Conservation (phyloP, 345 rosid genomes). For the Citrus glauca region DNA sequence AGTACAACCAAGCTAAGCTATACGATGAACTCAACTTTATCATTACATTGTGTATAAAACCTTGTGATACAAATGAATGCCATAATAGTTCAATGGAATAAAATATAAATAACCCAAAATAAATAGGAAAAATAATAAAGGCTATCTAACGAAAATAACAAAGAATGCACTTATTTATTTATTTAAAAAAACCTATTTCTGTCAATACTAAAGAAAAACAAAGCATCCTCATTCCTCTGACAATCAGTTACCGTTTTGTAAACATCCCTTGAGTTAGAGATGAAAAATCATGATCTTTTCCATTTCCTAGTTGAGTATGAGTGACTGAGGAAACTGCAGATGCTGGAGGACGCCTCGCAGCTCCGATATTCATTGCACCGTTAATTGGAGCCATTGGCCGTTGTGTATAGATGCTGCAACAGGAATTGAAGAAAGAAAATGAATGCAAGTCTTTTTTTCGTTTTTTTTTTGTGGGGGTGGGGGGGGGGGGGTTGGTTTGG, state of each 20-base stretch:
- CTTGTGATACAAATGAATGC: constrained; percentile 1
- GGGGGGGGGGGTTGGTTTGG: too few species aligned
- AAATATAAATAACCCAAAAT: neutral
- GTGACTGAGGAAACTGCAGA: constrained; percentile 19
- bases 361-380: constrained; percentile 11
- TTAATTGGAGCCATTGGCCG: constrained; percentile 25
- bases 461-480: neutral
- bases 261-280: constrained; percentile 45
- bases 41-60: constrained; percentile 3
- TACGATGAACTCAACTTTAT: constrained; percentile 7
- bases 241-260: constrained; percentile 19
- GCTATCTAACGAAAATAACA: neutral
- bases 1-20: neutral
- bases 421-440: neutral
- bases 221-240: neutral
- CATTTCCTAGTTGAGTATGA: constrained; percentile 33
- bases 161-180: neutral
- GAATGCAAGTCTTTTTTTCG: neutral
- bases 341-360: constrained; percentile 19
- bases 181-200: neutral
- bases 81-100: too few species aligned
- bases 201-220: neutral
- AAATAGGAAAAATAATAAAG: neutral
- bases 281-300: constrained; percentile 45
- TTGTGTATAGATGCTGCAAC: constrained; percentile 28